phyloP scores from a whole-genome alignment of 257 asterid genomes.

The Solanum chilense region DNA sequence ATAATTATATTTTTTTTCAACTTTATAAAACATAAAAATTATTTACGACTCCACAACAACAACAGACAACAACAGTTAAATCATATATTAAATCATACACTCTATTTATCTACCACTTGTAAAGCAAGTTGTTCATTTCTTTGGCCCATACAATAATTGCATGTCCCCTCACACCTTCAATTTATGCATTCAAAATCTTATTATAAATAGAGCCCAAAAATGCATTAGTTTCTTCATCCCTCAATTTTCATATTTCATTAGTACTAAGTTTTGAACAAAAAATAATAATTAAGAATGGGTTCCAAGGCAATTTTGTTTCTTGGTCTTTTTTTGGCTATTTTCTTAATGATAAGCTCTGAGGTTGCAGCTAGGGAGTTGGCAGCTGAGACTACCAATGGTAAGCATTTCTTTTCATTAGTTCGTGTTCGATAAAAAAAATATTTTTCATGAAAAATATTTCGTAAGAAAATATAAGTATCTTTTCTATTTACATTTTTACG shows the following conservation, averaged over 20 bases:
- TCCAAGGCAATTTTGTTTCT: background rate
- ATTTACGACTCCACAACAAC: no score
- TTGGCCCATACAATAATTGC: background rate
- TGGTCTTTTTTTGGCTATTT: background rate
- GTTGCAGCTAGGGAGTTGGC: background rate
- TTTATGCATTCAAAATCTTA: background rate
- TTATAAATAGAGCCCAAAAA: background rate
- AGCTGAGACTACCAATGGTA: background rate
- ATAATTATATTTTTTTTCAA: no score
- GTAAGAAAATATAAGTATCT: no score
- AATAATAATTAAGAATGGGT: background rate
- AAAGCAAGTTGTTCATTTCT: background rate
- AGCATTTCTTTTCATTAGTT: background rate
- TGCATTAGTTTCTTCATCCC: background rate
- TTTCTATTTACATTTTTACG: no score
- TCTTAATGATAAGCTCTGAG: background rate
- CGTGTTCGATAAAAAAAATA: no score
- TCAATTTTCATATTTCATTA: background rate
- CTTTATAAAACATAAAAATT: no score
- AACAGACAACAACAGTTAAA: no score
- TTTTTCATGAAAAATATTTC: no score
- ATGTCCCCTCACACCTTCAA: background rate
- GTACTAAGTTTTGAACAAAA: background rate
- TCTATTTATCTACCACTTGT: background rate
- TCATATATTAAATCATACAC: background rate